Evolutionary conservation across 768 basidiomycete species (phyloP).

Genomic region (Porphyrellus cyaneotinctus): DNA sequence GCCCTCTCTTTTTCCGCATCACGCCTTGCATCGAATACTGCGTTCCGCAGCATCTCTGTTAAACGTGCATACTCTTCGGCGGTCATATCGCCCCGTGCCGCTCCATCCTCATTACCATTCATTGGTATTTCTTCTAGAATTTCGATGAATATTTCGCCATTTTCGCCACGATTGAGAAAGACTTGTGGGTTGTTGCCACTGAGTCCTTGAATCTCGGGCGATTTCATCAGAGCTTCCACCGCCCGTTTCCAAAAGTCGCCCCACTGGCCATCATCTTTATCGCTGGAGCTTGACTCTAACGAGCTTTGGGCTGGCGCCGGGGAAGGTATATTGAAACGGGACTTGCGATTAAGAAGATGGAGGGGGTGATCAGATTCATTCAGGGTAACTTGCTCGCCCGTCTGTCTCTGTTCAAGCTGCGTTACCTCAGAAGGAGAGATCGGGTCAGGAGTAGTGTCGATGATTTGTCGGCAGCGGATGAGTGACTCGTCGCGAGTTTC

Average conservation of each 20-base stretch:
- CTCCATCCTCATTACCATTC: conserved; percentile 27
- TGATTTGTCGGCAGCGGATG: conserved; percentile 78
- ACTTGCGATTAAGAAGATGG: conserved; percentile 46
- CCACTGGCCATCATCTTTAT: conserved; percentile 17
- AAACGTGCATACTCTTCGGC: conserved; percentile 42
- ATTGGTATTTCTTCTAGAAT: conserved; percentile 43
- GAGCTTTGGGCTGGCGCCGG: conserved; percentile 17
- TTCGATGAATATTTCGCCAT: conserved; percentile 41
- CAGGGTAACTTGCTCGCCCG: conserved; percentile 31
- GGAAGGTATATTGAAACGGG: conserved; percentile 42
- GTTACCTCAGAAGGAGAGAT: conserved; percentile 25
- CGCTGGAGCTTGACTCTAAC: conserved; percentile 12
- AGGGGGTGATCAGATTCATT: conserved; percentile 55
- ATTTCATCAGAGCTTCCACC: conserved; percentile 28
- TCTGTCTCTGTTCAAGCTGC: conserved; percentile 29
- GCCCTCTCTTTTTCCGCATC: conserved; percentile 26
- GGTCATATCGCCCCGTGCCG: conserved; percentile 29
- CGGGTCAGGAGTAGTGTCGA: conserved; percentile 29
- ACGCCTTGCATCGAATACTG: conserved; percentile 47
- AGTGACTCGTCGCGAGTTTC: conserved; percentile 62
- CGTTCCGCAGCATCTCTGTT: conserved; percentile 48
- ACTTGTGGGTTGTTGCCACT: conserved; percentile 33
- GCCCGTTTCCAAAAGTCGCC: conserved; percentile 28
- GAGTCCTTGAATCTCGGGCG: conserved; percentile 28
- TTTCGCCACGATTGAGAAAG: conserved; percentile 39